Conservation (phyloP, 2,329 filamentous ascomycete species). For the Verticillium albo-atrum region DNA sequence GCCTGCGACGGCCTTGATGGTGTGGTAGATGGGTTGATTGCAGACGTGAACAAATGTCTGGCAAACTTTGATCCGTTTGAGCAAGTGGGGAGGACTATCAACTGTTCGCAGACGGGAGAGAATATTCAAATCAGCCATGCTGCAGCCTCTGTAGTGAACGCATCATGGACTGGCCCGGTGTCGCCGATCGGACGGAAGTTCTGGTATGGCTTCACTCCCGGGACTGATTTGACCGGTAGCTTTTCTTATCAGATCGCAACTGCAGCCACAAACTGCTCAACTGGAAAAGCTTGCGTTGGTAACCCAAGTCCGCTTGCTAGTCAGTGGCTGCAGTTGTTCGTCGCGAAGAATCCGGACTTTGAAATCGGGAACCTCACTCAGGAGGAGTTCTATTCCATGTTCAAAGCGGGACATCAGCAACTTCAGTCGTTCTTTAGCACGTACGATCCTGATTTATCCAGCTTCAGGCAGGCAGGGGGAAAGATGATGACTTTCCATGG, state of each 20-base stretch:
- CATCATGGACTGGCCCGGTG: background rate
- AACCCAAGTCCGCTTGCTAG: background rate
- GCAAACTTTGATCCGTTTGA: conserved; percentile 17
- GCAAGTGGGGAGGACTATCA: conserved; percentile 9
- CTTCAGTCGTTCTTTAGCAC: conserved; percentile 20
- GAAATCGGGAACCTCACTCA: background rate
- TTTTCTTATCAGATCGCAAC: background rate
- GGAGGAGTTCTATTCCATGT: background rate
- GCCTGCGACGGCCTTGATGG: conserved; percentile 20
- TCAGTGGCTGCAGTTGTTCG: conserved; percentile 1
- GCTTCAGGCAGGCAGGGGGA: conserved; percentile 27
- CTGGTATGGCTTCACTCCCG: no score
- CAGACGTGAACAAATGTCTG: background rate
- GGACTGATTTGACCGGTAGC: background rate
- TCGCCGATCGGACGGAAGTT: background rate
- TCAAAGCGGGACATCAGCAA: background rate
- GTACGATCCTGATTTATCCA: conserved; percentile 20
- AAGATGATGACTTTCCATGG: conserved; percentile 18
- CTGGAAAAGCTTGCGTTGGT: background rate
- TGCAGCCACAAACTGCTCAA: background rate
- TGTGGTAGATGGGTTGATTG: conserved; percentile 16
- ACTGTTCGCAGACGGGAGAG: conserved; percentile 6
- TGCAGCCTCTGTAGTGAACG: background rate
- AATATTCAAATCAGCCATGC: no score
- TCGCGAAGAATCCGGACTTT: background rate